Evolutionary conservation across 176 grass and related monocot genomes (phyloP).

Genomic region (Luzula sylvatica): DNA sequence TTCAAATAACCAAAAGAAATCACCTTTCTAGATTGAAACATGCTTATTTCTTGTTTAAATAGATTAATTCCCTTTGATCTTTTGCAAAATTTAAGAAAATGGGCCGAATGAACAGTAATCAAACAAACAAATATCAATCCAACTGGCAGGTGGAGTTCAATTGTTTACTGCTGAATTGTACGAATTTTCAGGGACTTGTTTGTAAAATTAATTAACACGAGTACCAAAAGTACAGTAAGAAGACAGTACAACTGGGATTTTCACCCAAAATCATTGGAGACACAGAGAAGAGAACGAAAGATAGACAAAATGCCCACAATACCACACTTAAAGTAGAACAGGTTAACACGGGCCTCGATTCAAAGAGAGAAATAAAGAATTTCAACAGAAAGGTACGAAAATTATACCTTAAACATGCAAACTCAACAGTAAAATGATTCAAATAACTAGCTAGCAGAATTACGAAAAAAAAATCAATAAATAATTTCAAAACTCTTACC

Average conservation of each 20-base stretch:
- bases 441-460: no score
- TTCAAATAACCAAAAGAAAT: no score
- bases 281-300: background rate
- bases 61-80: no score
- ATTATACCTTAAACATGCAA: background rate
- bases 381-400: background rate
- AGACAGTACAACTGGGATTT: background rate
- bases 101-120: no score
- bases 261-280: background rate
- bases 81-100: no score
- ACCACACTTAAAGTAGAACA: background rate
- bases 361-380: background rate
- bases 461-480: background rate
- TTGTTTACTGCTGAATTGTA: background rate
- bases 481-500: background rate
- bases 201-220: background rate
- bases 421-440: background rate
- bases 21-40: no score
- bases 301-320: background rate
- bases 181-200: conserved; percentile 4
- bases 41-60: no score
- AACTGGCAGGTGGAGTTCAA: no score
- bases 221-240: background rate
- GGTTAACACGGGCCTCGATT: background rate
- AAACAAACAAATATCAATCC: no score